Conservation (phyloP, 768 basidiomycete genomes). For the Kwoniella newhampshirensis region DNA sequence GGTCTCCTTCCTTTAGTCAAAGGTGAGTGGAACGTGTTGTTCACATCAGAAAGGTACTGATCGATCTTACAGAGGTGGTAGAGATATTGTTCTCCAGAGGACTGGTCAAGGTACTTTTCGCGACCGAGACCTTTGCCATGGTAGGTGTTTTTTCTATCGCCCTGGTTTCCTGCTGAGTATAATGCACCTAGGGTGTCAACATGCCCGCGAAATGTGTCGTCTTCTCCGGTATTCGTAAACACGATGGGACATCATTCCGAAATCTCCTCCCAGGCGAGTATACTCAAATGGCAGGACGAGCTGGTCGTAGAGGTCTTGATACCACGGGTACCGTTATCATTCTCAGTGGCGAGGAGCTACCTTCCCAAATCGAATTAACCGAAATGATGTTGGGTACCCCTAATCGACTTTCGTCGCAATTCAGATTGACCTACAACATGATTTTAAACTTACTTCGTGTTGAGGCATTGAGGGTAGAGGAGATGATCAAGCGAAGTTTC, state of each 20-base stretch:
- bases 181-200: constrained; percentile 79
- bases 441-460: constrained; percentile 94
- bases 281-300: constrained; percentile 98
- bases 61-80: constrained; percentile 65
- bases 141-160: constrained; percentile 56
- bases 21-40: constrained; percentile 59
- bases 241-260: constrained; percentile 89
- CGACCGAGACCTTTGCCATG: constrained; percentile 99
- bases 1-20: constrained; percentile 95
- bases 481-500: constrained; percentile 99
- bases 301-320: constrained; percentile 92
- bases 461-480: constrained; percentile 91
- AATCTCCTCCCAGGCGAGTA: constrained; percentile 63
- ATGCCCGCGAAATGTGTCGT: constrained; percentile 99
- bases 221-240: constrained; percentile 90
- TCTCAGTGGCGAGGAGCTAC: constrained; percentile 70
- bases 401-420: constrained; percentile 89
- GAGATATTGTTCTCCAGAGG: constrained; percentile 95
- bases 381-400: constrained; percentile 95
- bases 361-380: constrained; percentile 74
- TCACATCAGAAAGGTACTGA: neutral
- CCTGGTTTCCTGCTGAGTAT: neutral
- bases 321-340: constrained; percentile 94
- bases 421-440: constrained; percentile 98
- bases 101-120: constrained; percentile 92